A percentile compares a stretch with the other conserved stretches of the same genome.
These are phyloP conservation scores for Dalbergia cultrata DNA, from an alignment of 306 rosid species.

Conservation along the genomic window DNA sequence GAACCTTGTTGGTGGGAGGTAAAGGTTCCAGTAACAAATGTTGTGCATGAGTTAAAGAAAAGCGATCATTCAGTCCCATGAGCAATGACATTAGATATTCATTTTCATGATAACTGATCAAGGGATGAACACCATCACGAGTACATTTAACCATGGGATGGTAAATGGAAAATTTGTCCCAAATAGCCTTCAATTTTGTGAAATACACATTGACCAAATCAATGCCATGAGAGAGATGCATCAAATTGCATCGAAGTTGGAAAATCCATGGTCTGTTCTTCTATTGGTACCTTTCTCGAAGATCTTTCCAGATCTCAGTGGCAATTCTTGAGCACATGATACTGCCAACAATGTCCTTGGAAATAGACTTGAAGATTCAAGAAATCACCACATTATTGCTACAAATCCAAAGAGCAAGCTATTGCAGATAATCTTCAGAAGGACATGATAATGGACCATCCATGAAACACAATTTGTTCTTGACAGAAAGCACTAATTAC, in stretches of 20 bases:
- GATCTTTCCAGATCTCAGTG: neutral
- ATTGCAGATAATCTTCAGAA: no score
- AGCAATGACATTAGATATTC: neutral
- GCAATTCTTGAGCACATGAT: neutral
- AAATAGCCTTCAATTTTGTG: no score
- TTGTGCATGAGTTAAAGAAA: neutral
- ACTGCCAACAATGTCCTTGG: neutral
- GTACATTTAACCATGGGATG: neutral
- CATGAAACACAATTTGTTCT: no score
- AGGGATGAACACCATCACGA: neutral
- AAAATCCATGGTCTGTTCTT: neutral
- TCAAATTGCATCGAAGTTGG: neutral
- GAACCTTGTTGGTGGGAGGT: neutral
- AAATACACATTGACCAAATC: no score
- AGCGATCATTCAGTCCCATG: neutral
- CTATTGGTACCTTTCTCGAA: no score
- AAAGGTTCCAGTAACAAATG: neutral
- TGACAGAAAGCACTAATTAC: no score
- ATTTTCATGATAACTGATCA: rapidly evolving
- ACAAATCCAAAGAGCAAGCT: no score
- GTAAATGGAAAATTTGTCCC: neutral
- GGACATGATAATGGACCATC: no score
- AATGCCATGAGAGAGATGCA: no score
- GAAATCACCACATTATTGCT: neutral
- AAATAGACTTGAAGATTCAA: neutral